These are phyloP conservation scores for Fistulifera pelliculosa DNA, from an alignment of 108 stramenopile species.

Conservation along the genomic window DNA sequence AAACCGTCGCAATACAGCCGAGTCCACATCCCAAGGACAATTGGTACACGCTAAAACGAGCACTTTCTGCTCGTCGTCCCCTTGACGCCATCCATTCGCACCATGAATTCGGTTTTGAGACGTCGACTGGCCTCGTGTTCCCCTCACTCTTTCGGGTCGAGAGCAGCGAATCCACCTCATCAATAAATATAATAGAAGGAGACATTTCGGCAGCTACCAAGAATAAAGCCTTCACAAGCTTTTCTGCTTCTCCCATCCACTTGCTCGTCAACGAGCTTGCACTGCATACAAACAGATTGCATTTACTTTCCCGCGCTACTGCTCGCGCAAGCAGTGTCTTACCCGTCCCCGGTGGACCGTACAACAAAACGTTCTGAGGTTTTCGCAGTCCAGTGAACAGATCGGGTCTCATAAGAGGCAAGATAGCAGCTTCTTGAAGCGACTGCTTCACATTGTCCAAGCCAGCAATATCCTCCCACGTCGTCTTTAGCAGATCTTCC, in stretches of 20 bases:
- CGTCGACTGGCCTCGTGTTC: conserved; percentile 92
- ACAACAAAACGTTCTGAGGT: conserved; percentile 77
- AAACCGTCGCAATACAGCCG: conserved; percentile 79
- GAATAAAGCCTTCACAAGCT: conserved; percentile 78
- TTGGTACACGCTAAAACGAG: conserved; percentile 91
- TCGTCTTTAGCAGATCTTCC: conserved; percentile 26
- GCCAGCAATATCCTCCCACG: conserved; percentile 67
- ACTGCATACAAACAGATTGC: conserved; percentile 63
- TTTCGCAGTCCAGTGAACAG: conserved; percentile 84
- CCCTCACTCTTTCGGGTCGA: conserved; percentile 36
- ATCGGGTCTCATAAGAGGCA: conserved; percentile 88
- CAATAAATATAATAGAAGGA: conserved; percentile 87
- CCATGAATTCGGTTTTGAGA: conserved; percentile 95
- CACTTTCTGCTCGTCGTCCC: conserved; percentile 21
- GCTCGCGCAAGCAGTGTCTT: conserved; percentile 90
- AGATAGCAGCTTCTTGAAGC: conserved; percentile 87
- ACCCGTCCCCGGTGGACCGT: conserved; percentile 87
- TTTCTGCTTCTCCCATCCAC: conserved; percentile 87
- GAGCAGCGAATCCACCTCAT: conserved; percentile 90
- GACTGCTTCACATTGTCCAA: conserved; percentile 74
- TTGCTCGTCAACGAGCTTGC: conserved; percentile 73
- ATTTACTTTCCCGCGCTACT: conserved; percentile 44
- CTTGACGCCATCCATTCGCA: conserved; percentile 89
- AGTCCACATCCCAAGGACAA: conserved; percentile 91
- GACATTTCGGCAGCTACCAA: conserved; percentile 47